Evolutionary conservation across 2,329 filamentous ascomycete species (phyloP).

Genomic region (Aureobasidium melanogenum): DNA sequence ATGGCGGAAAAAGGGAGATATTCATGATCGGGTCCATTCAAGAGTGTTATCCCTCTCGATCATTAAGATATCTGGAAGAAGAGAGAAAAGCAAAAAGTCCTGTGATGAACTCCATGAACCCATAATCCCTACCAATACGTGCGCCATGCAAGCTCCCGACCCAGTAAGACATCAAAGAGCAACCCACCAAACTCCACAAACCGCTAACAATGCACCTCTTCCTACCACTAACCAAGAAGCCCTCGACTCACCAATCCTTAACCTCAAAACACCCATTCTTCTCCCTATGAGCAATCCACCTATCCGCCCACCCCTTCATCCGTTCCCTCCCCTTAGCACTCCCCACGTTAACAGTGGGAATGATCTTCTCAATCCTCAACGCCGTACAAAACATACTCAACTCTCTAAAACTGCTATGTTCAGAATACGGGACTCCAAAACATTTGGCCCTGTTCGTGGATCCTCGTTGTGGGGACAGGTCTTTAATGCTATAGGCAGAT

Average conservation of each 20-base stretch:
- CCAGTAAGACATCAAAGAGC: too few species aligned
- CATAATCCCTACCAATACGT: too few species aligned
- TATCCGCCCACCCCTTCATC: conserved; percentile 59
- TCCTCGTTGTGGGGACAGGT: conserved; percentile 74
- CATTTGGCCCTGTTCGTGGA: conserved; percentile 75
- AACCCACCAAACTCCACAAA: too few species aligned
- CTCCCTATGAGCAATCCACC: conserved; percentile 53
- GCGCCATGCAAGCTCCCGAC: too few species aligned
- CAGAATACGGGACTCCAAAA: conserved; percentile 90
- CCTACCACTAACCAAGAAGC: too few species aligned
- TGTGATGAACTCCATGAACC: too few species aligned
- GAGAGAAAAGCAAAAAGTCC: too few species aligned
- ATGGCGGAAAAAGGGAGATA: too few species aligned
- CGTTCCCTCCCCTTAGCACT: conserved; percentile 53
- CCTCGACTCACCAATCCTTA: conserved; percentile 22
- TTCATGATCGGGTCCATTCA: too few species aligned
- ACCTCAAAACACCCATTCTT: conserved; percentile 50
- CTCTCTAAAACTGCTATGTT: conserved; percentile 92
- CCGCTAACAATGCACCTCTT: too few species aligned
- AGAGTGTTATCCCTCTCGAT: too few species aligned
- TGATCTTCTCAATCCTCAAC: conserved; percentile 75
- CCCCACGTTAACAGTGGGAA: conserved; percentile 88
- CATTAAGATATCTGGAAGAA: too few species aligned
- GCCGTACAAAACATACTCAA: conserved; percentile 87
- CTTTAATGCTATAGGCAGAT: conserved; percentile 58